Base-by-base conservation (phyloP, 441 rosid genomes). In the Populus trichocarpa region DNA sequence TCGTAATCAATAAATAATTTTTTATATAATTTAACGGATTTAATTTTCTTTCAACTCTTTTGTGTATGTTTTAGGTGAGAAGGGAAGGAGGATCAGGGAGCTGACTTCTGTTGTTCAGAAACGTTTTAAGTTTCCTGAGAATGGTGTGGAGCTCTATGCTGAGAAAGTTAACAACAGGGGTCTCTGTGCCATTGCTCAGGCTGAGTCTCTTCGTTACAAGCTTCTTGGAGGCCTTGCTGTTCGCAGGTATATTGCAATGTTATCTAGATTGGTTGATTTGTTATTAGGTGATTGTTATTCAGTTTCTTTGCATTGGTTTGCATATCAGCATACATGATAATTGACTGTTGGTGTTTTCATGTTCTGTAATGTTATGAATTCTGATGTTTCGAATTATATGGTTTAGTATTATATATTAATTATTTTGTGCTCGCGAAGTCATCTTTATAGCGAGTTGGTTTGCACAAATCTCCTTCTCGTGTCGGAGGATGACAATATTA, bases 221-320 rank as follows among this genome's bases (percentile, higher is more conserved):
- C 91, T 94, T 28, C 94, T 94, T 20, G 94, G 97, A 30, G 98
- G 97, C 1, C 98, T 94, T 2, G 97, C 98, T 23, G 98, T 93
- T 40, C 87, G 98, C 35, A 89, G 97, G 98, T 92, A 76, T 35
- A 6, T 53, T 10, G 42, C 11, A 20, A 5, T 67, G 0, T 35
- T 61, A 7, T n/a, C 9, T 22, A 22, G 9, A 0, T 22, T 61
- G 14, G 14, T 22, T 61, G 66, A 23, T 61, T 22, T 1, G 66
- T 61, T 61, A 10, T 3, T 22, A 13, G 66, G 5, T 59, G 26
- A 59, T 10, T 59, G 65, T 59, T 59, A 1, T n/a, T 69, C 38
- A 7, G 22, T 35, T 33, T 28, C 22, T 16, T 67, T 13, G 22
- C 33, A 67, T 67, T 30, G 10, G 22, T 30, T 67, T 8, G n/a